Base-by-base conservation (phyloP, 1,284 basidiomycete genomes). In the Moesziomyces sp. region DNA sequence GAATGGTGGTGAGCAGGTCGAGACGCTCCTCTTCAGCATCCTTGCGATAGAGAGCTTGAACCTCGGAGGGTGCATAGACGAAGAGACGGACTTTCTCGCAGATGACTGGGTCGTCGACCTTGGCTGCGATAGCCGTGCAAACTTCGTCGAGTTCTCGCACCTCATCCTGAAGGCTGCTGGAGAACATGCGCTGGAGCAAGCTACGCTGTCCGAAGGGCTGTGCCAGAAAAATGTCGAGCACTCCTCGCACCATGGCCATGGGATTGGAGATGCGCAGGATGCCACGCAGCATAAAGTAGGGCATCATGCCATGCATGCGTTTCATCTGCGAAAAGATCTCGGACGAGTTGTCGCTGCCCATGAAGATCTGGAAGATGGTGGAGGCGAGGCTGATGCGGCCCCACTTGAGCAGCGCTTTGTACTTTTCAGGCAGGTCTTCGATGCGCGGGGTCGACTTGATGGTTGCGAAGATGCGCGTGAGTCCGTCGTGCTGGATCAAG, bases 141-240 rank as follows among this genome's bases (percentile, higher is more conserved):
- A 98, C 93, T 58, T 92, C 92, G 82, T 91, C 89, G 19, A 99
- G 86, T 5, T 89, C 88, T 63, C 89, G 90, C 42, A 93, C 91
- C 83, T 98, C 96, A 83, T 98, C 96, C 18, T 90, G 89, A 47
- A 99, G 85, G 0, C 92, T 93, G 64, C 91, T 91, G 0, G 93
- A 93, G 85, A 97, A 97, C 94, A 99, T 97, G 58, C 93, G 93
- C 46, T 79, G 72, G 46, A 79, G 52, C 28, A 99, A 87, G 83
- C 93, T 95, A 70, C 90, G 90, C 6, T 94, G 93, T 9, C 96
- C 96, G 83, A 99, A 99, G 0, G 97, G 97, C 79, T 95, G 91
- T 1, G 96, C 97, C n/a, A 98, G 88, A 87, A 99, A 99, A 42
- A 99, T 88, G 80, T 99, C 97, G 58, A 99, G 87, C 3, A 97